Evolutionary conservation across 768 basidiomycete species (phyloP), one percentile per base, ranked within the genome.

Genomic region (Psilocybe azurescens): DNA sequence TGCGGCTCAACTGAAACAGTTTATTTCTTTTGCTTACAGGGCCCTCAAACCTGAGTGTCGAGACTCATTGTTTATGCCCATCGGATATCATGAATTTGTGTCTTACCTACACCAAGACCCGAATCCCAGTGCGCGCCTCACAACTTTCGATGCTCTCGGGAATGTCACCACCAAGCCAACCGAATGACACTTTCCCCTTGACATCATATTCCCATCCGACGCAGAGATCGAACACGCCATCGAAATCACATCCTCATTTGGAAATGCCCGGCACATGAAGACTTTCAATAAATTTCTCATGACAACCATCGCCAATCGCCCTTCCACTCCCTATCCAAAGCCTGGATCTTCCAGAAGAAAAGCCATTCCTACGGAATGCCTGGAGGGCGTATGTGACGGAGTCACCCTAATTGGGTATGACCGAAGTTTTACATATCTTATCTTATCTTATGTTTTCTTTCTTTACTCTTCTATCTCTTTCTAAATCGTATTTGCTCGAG

Each of bases 311-410:
- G n/a, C n/a, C n/a, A n/a, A n/a, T n/a, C n/a, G n/a, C n/a, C n/a
- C n/a, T n/a, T n/a, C n/a, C n/a, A n/a, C n/a, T n/a, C 16, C n/a
- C 10, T 16, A 33, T 29, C 30, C n/a, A 28, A 29, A 28, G 24
- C 28, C 50, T 6, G 9, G 51, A n/a, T 11, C 9, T 33, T n/a
- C 33, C 9, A 11, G 8, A 16, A 33, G 28, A 16, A 30, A 28
- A 47, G 56, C 46, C 33, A 47, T 58, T 49, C 56, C 18, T 32
- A 5, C 24, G 30, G 56, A 57, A 57, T 57, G 11, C 39, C 56
- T 57, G 56, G 56, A 57, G 56, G 56, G 56, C 44, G 38, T 57
- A 57, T 56, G 54, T 56, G 54, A 56, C 38, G 39, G 54, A 56
- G 18, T 39, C 18, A 44, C 13, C 10, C 41, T 11, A 3, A 44